These are phyloP conservation scores for Hyaloscypha variabilis DNA, from an alignment of 495 filamentous ascomycete genomes.

Conservation along the genomic window DNA sequence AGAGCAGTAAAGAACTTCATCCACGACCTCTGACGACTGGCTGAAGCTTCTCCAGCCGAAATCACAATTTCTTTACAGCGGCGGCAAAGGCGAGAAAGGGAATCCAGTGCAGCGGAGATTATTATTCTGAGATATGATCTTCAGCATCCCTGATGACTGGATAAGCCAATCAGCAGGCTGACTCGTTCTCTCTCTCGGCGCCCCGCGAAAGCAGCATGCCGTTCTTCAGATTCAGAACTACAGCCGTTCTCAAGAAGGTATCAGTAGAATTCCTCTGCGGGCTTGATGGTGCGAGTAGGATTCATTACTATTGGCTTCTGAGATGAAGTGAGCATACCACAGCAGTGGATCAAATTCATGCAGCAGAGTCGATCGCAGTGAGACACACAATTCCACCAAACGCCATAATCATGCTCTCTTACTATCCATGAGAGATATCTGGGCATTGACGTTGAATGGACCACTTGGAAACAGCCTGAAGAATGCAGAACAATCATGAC, in stretches of 20 bases:
- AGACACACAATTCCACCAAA: slow-evolving; percentile 9
- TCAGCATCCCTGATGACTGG: slow-evolving; percentile 9
- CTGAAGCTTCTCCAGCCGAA: neutral
- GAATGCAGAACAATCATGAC: neutral
- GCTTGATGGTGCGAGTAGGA: neutral
- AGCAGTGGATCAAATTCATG: slow-evolving; percentile 1
- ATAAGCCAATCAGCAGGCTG: slow-evolving; percentile 10
- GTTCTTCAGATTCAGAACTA: neutral
- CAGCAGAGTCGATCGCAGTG: slow-evolving; percentile 3
- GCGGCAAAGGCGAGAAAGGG: slow-evolving; percentile 6
- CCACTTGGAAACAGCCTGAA: slow-evolving; percentile 1
- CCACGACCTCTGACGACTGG: neutral
- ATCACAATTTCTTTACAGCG: slow-evolving; percentile 9
- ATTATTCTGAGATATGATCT: slow-evolving; percentile 13
- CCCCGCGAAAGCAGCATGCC: slow-evolving; percentile 8
- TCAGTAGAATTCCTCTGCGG: neutral
- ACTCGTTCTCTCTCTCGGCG: neutral
- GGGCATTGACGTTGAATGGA: neutral
- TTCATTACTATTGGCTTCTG: neutral
- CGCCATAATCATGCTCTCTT: neutral
- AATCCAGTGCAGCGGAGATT: slow-evolving; percentile 19
- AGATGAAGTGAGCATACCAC: neutral
- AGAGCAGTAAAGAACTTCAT: neutral
- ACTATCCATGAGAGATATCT: neutral
- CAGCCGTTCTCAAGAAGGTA: neutral